These are phyloP conservation scores for Populus pruinosa DNA, from an alignment of 345 rosid genomes.

Conservation along the genomic window DNA sequence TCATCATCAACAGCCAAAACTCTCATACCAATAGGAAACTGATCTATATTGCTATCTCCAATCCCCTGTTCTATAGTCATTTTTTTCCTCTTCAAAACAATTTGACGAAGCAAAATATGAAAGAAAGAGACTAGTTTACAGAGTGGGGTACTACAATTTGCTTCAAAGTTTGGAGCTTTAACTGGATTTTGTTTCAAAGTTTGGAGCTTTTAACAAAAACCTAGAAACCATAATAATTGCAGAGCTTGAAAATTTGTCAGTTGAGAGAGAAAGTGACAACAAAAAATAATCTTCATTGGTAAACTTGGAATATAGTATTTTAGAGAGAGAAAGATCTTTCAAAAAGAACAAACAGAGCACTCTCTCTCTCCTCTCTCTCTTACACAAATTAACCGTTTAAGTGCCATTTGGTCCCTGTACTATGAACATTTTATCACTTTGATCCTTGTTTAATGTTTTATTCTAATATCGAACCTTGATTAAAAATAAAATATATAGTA, in stretches of 20 bases:
- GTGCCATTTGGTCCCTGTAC: neutral
- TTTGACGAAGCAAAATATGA: neutral
- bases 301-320: slow-evolving; percentile 8
- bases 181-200: neutral
- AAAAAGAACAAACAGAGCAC: neutral
- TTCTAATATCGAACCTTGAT: neutral
- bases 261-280: neutral
- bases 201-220: slow-evolving; percentile 10
- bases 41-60: slow-evolving; percentile 35
- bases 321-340: slow-evolving; percentile 17
- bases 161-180: neutral
- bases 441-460: neutral
- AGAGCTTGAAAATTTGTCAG: neutral
- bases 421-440: neutral
- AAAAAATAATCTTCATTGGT: slow-evolving; percentile 4
- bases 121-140: neutral
- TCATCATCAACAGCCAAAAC: slow-evolving; percentile 84
- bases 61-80: slow-evolving; percentile 53
- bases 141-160: neutral
- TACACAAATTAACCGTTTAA: too few species aligned
- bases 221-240: slow-evolving; percentile 17
- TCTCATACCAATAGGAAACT: slow-evolving; percentile 72
- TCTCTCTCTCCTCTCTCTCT: too few species aligned
- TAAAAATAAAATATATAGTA: too few species aligned
- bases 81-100: neutral